phyloP scores from a whole-genome alignment of 176 grass and related monocot genomes.

The Oryza punctata region DNA sequence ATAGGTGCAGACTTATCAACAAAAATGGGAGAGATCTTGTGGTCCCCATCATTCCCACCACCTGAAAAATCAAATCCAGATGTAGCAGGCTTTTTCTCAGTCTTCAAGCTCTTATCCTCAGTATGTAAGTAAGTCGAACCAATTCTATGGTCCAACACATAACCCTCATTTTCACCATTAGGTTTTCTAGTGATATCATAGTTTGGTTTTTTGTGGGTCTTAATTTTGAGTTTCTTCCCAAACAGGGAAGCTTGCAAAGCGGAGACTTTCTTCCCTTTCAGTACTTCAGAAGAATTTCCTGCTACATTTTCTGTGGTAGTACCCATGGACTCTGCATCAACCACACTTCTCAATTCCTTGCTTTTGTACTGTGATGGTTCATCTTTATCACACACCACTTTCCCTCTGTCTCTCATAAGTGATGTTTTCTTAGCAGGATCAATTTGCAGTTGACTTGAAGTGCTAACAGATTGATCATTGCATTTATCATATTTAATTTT shows the following conservation, averaged over 20 bases:
- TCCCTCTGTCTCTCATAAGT: slow-evolving; percentile 39
- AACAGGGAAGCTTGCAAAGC: slow-evolving; percentile 27
- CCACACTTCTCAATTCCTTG: slow-evolving; percentile 32
- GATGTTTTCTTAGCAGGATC: slow-evolving; percentile 35
- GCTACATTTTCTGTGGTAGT: slow-evolving; percentile 30
- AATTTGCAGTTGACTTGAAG: slow-evolving; percentile 35
- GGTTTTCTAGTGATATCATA: slow-evolving; percentile 38
- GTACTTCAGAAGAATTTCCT: slow-evolving; percentile 35
- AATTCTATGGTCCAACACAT: slow-evolving; percentile 33
- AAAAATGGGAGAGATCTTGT: slow-evolving; percentile 22
- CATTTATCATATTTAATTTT: slow-evolving; percentile 35
- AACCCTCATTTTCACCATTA: slow-evolving; percentile 16
- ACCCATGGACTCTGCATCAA: slow-evolving; percentile 36
- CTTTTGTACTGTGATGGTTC: slow-evolving; percentile 40
- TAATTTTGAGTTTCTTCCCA: slow-evolving; percentile 62
- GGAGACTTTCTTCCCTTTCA: slow-evolving; percentile 49
- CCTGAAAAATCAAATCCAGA: slow-evolving; percentile 42
- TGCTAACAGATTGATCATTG: slow-evolving; percentile 31
- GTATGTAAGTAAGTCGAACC: slow-evolving; percentile 26
- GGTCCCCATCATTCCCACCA: slow-evolving; percentile 31
- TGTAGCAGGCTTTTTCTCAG: slow-evolving; percentile 36
- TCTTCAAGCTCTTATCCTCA: slow-evolving; percentile 44
- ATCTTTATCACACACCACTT: slow-evolving; percentile 30
- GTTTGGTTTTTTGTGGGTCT: slow-evolving; percentile 43
- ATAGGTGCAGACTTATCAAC: slow-evolving; percentile 38